Conservation (phyloP, 148 eudicot genomes). For the Spergularia marina region DNA sequence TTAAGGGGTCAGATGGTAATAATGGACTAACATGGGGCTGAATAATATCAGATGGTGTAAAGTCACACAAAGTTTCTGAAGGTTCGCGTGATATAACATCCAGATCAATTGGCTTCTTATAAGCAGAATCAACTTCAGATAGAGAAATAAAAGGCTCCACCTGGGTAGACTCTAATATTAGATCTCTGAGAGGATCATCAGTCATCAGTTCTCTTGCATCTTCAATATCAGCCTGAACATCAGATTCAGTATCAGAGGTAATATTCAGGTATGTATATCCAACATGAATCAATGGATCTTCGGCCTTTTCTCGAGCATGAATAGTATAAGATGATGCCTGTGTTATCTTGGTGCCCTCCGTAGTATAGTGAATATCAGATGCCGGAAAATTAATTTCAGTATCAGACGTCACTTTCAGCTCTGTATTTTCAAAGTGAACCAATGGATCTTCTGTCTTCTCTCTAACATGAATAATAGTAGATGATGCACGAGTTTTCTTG, state of each 20-base stretch:
- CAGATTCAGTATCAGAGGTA: constrained; percentile 19
- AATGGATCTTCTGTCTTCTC: constrained; percentile 11
- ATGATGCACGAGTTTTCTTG: not conserved
- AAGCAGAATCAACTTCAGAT: constrained; percentile 30
- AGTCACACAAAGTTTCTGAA: constrained; percentile 31
- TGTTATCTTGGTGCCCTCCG: not conserved
- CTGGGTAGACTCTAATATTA: constrained; percentile 25
- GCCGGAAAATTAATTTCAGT: constrained; percentile 3
- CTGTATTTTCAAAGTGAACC: not conserved
- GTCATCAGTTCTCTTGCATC: constrained; percentile 30
- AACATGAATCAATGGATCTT: not conserved
- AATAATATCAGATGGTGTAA: constrained; percentile 25
- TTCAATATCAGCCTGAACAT: constrained; percentile 23
- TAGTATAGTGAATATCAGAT: constrained; percentile 34
- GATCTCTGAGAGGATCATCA: constrained; percentile 27
- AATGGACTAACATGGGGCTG: constrained; percentile 22
- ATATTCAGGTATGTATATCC: constrained; percentile 14
- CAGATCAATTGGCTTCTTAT: constrained; percentile 32
- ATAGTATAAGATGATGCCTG: constrained; percentile 4
- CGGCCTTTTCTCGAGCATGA: constrained; percentile 10
- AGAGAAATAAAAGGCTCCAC: constrained; percentile 32
- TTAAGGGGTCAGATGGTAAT: constrained; percentile 28
- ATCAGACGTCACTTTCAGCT: constrained; percentile 11
- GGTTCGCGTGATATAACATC: constrained; percentile 29
- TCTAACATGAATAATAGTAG: constrained; percentile 11